Percentiles rank a stretch among this genome's conserved stretches.
phyloP scores from a whole-genome alignment of 305 asterid species.

The Fraxinus dipetala region DNA sequence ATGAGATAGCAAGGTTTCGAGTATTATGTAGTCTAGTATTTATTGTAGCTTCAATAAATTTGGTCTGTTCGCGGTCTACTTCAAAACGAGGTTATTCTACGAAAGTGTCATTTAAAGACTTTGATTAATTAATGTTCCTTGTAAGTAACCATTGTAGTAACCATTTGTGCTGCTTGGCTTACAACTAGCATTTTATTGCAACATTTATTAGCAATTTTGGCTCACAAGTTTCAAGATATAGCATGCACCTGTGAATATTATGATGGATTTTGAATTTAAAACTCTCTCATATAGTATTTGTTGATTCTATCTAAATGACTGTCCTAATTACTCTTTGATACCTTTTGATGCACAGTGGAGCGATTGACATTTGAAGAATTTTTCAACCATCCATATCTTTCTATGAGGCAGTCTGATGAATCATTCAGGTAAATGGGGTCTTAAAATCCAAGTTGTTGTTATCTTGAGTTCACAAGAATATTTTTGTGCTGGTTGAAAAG shows the following conservation, averaged over 20 bases:
- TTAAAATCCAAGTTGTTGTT: conserved; percentile 12
- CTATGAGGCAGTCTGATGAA: conserved; percentile 50
- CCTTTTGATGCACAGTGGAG: conserved; percentile 56
- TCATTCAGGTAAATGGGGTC: conserved; percentile 48
- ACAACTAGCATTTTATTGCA: conserved; percentile 1
- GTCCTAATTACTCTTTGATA: conserved; percentile 12
- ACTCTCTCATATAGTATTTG: background rate
- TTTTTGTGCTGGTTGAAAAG: conserved; percentile 2
- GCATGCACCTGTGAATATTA: background rate
- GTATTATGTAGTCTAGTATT: background rate
- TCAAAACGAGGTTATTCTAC: background rate
- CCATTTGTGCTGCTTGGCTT: conserved; percentile 1
- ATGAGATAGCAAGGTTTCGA: background rate
- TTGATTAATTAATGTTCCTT: background rate
- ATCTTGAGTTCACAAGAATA: conserved; percentile 16
- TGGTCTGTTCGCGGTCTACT: background rate
- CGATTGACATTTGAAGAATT: conserved; percentile 90
- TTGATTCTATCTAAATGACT: background rate
- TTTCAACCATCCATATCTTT: conserved; percentile 85
- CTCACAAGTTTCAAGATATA: background rate
- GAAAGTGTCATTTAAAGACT: background rate
- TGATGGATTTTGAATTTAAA: background rate
- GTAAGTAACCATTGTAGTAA: background rate
- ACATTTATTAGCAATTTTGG: background rate
- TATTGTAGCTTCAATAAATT: background rate